These are phyloP conservation scores for Galeopsis tetrahit DNA, from an alignment of 257 asterid genomes.

Conservation along the genomic window DNA sequence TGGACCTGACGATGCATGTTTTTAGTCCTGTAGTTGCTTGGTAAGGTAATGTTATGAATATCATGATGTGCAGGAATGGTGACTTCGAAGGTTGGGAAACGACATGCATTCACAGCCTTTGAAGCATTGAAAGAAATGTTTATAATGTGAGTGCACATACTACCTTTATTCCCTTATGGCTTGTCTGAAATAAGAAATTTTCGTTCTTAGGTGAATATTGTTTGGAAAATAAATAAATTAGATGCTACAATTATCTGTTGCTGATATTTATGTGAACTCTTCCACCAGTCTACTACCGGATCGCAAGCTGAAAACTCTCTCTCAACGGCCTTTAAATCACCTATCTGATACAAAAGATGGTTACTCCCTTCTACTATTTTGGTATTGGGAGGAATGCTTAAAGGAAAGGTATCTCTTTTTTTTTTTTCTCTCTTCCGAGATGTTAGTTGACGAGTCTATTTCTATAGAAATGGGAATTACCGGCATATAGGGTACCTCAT, in stretches of 20 bases:
- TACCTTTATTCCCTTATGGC: slow-evolving; percentile 23
- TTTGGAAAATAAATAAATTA: background rate
- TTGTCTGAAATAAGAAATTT: slow-evolving; percentile 11
- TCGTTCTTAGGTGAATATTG: background rate
- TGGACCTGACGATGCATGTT: slow-evolving; percentile 20
- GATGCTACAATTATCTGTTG: background rate
- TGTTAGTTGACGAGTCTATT: slow-evolving; percentile 6
- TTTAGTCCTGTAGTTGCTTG: slow-evolving; percentile 22
- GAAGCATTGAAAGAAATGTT: slow-evolving; percentile 90
- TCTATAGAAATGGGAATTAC: background rate
- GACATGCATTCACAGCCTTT: slow-evolving; percentile 90
- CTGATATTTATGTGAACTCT: slow-evolving; percentile 36
- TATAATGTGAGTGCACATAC: slow-evolving; percentile 54
- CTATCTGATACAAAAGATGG: slow-evolving; percentile 89
- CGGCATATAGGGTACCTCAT: background rate
- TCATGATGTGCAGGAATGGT: slow-evolving; percentile 84
- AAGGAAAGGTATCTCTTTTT: slow-evolving; percentile 70
- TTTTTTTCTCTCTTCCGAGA: background rate
- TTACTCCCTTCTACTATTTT: slow-evolving; percentile 79
- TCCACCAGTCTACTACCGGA: slow-evolving; percentile 81
- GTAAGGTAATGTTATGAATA: slow-evolving; percentile 23
- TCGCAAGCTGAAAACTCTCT: slow-evolving; percentile 81
- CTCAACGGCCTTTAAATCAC: slow-evolving; percentile 79
- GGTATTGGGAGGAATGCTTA: slow-evolving; percentile 96
- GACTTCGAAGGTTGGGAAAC: slow-evolving; percentile 89